Base-by-base conservation (phyloP, 2,329 filamentous ascomycete genomes). In the Spiromastix sp. region DNA sequence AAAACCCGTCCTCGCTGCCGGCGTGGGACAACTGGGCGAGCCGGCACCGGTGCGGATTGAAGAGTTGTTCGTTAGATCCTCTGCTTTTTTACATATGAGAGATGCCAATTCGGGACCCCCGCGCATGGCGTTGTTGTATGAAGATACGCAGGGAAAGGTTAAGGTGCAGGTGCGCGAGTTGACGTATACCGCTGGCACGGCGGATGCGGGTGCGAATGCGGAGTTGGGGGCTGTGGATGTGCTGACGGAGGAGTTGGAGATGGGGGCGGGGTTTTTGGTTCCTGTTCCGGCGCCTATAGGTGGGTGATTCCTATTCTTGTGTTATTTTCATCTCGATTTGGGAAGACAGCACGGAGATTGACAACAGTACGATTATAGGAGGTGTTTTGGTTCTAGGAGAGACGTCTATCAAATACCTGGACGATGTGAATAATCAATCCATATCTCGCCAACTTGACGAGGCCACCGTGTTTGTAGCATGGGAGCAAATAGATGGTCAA, bases 401-500 rank as follows among this genome's bases (percentile, higher is more conserved):
- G 60, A 93, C 84, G 0, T 77, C 79, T 2, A 72, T 98, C 39
- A 75, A 80, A 6, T 96, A 96, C 55, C 79, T 91, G 40, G 83
- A 94, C 49, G 83, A 85, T 41, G 70, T 81, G 21, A 83, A 64
- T 16, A 79, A 80, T 42, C 72, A 77, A 21, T 71, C 70, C 9
- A 71, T 85, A 9, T 74, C 78, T 12, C 70, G 77, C 6, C 63
- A 70, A 0, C 61, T 95, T 2, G 67, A 75, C 1, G 78, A 89
- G 38, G 74, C 86, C 1, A 85, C 81, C 2, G 79, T 94, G 22
- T 96, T 93, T 48, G 81, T 91, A n/a, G 78, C 85, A 2, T 98
- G 89, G 87, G 82, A 83, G 42, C 76, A 80, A 48, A 78, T 91
- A 34, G 84, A 96, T 49, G 75, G 77, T 16, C 79, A 81, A 25